Base-by-base conservation (phyloP, 192 early-diverging fungal species). In the Backusella liffmaniae region DNA sequence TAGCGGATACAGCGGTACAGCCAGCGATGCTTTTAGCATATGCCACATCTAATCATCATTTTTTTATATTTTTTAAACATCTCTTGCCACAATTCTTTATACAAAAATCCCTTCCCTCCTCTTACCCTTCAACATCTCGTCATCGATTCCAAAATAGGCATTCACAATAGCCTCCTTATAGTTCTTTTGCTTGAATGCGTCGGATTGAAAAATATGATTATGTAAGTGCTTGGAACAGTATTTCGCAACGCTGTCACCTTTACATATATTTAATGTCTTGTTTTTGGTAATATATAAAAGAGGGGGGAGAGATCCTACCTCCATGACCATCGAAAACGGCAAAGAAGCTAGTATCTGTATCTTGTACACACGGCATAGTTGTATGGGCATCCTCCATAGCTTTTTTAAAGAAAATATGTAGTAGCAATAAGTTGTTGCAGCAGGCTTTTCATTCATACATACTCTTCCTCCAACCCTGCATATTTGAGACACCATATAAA, bases 341-440 rank as follows among this genome's bases (percentile, higher is more conserved):
- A 88, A 98, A 99, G 83, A 97, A 98, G 26, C 94, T 94, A 26
- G 82, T 79, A 49, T 88, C 84, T 51, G 87, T 87, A 36, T 86
- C 88, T 35, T 85, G 82, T 18, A 96, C 73, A 66, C 88, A 89
- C n/a, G 94, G 86, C 62, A 95, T 70, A 46, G 95, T 94, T 34
- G 96, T 94, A 85, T 99, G 97, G n/a, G 95, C 95, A 83, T 99
- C 97, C 84, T 99, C 97, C 97, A 99, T 99, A 70, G 91, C 94
- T 92, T 26, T 32, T 26, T 67, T 26, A 44, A 44, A 16, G 42
- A 16, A 44, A 32, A 32, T 32, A 32, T 32, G 32, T 32, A 32
- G 42, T 13, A 44, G 42, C 42, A 16, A 44, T 44, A 44, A 44
- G 42, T 44, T 44, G 42, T 44, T 44, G 42, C 42, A 44, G 15